Evolutionary conservation across 2,329 filamentous ascomycete genomes (phyloP).

Genomic region (Botrytis paeoniae): DNA sequence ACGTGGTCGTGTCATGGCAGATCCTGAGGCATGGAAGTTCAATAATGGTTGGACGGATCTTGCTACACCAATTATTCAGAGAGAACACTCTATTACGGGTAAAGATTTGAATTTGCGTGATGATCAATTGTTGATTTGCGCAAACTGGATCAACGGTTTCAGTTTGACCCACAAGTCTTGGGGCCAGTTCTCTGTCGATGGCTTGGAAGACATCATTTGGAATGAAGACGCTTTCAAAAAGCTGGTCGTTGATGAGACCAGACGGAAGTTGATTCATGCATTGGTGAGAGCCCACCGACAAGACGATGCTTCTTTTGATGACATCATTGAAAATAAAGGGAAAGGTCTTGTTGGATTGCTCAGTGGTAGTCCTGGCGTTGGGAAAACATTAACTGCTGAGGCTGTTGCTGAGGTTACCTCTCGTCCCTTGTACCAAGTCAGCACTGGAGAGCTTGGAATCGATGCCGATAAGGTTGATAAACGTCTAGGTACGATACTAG

Average conservation of each 20-base stretch:
- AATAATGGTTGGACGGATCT: background rate
- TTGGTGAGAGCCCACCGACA: constrained; percentile 6
- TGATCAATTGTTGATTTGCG: constrained; percentile 3
- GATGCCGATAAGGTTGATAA: background rate
- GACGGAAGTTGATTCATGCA: constrained; percentile 5
- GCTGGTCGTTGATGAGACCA: constrained; percentile 8
- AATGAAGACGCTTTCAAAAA: constrained; percentile 10
- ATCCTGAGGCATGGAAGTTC: background rate
- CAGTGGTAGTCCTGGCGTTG: constrained; percentile 7
- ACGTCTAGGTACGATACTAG: background rate
- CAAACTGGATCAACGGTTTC: constrained; percentile 4
- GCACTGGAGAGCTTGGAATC: constrained; percentile 8
- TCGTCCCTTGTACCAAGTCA: constrained; percentile 10
- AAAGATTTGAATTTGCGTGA: background rate
- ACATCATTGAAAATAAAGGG: constrained; percentile 16
- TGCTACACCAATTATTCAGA: background rate
- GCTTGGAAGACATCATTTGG: constrained; percentile 2
- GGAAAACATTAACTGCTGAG: constrained; percentile 17
- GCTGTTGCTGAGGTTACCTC: constrained; percentile 15
- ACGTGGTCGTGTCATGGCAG: constrained; percentile 6
- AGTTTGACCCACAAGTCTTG: constrained; percentile 3
- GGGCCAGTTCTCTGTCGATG: constrained; percentile 3
- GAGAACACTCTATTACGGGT: background rate
- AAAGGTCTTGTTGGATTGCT: constrained; percentile 12
- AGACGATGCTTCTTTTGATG: constrained; percentile 10